phyloP scores from a whole-genome alignment of 306 rosid species.

The Neltuma alba region DNA sequence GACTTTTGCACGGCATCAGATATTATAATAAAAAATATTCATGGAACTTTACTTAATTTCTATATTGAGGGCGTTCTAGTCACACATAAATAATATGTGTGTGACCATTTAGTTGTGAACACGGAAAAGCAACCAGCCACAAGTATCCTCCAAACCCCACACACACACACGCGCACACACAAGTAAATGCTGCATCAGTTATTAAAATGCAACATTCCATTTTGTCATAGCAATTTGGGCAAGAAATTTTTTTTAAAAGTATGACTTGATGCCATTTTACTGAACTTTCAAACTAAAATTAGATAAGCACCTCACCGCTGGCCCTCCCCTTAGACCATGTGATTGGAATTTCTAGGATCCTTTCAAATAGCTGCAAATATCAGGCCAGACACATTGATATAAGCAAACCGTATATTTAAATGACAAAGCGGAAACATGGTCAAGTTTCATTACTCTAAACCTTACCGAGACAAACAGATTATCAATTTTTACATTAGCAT shows the following conservation, averaged over 20 bases:
- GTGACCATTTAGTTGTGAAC: not conserved
- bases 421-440: constrained; percentile 7
- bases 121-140: not conserved
- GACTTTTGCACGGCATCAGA: not conserved
- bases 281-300: constrained; percentile 39
- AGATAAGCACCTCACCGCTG: constrained; percentile 89
- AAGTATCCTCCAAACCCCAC: not conserved
- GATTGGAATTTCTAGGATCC: constrained; percentile 85
- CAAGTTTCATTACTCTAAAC: constrained; percentile 37
- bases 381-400: constrained; percentile 32
- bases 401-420: constrained; percentile 30
- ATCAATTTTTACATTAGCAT: constrained; percentile 72
- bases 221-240: not conserved
- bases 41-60: not conserved
- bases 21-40: not conserved
- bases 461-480: constrained; percentile 88
- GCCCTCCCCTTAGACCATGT: constrained; percentile 86
- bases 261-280: constrained; percentile 15
- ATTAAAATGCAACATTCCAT: not conserved
- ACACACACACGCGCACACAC: not conserved
- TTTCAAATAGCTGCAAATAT: constrained; percentile 84
- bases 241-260: not conserved
- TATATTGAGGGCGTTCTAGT: not conserved
- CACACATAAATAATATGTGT: not conserved
- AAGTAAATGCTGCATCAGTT: not conserved